Percentiles rank a stretch among this genome's conserved stretches.
phyloP scores from a whole-genome alignment of 2,329 filamentous ascomycete genomes.

The Claviceps lovelessii region DNA sequence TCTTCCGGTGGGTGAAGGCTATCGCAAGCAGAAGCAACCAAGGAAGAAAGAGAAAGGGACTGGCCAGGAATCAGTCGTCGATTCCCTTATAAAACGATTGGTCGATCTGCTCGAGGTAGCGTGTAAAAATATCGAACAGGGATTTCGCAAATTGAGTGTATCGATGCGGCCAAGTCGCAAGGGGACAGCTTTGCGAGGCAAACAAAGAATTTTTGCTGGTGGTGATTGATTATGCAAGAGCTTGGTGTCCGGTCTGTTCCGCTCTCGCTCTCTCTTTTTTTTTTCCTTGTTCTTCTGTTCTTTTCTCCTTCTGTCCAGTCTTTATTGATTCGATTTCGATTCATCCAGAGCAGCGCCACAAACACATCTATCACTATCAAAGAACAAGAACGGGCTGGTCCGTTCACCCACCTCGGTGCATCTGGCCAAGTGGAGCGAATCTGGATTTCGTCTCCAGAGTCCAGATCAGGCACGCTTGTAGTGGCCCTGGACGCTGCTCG shows the following conservation, averaged over 20 bases:
- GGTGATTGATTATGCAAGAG: neutral
- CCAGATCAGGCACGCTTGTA: neutral
- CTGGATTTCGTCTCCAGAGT: neutral
- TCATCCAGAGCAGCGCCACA: neutral
- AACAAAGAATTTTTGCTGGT: neutral
- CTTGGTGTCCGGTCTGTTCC: too few relatives aligned
- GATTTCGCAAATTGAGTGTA: neutral
- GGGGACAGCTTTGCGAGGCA: neutral
- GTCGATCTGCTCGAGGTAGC: neutral
- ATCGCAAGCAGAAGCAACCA: constrained; percentile 26
- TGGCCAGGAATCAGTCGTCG: neutral
- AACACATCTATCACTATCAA: neutral
- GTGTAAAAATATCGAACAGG: neutral
- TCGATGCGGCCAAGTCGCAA: neutral
- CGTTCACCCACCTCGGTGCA: neutral
- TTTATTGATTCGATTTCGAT: too few relatives aligned
- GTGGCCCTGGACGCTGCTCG: neutral
- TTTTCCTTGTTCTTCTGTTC: neutral
- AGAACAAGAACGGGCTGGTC: neutral
- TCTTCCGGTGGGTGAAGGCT: neutral
- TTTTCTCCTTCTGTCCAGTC: too few relatives aligned
- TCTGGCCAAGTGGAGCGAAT: neutral
- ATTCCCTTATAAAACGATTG: neutral
- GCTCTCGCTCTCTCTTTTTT: neutral
- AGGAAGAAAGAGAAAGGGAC: constrained; percentile 17